Conservation (phyloP, 805 yeast species). For the Suhomyces pyralidae region DNA sequence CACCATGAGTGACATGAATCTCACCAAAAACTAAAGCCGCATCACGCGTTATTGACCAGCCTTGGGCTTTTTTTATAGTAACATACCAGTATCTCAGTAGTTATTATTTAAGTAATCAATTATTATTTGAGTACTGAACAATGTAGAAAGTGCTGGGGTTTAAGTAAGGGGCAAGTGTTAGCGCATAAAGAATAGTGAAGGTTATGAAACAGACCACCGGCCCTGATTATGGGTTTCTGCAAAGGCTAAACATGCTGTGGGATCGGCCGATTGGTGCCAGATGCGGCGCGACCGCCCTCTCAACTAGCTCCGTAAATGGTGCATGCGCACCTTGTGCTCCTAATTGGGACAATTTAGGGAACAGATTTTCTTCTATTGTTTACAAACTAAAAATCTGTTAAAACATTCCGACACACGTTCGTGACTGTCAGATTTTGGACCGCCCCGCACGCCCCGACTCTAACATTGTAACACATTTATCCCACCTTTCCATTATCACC, state of each 20-base stretch:
- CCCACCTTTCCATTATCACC: neutral
- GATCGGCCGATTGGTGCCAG: neutral
- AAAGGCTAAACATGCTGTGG: neutral
- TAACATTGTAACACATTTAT: neutral
- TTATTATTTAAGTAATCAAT: too few species aligned
- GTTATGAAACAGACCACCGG: neutral
- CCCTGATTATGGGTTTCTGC: neutral
- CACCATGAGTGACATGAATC: constrained; percentile 73
- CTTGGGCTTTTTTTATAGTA: neutral
- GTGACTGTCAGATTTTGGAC: neutral
- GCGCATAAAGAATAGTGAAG: neutral
- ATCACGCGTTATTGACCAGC: neutral
- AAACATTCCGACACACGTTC: neutral
- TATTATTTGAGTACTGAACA: neutral
- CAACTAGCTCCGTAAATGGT: neutral
- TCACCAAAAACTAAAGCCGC: constrained; percentile 23
- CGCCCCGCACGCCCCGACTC: neutral
- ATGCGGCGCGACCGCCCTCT: neutral
- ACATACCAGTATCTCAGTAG: neutral
- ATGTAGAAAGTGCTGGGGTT: neutral
- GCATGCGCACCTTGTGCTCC: neutral
- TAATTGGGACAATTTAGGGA: neutral
- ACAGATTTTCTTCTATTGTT: neutral
- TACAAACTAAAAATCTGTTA: neutral
- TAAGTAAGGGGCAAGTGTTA: neutral